Percentiles rank a stretch among this genome's conserved stretches.
Evolutionary conservation across 192 early-diverging fungal genomes (phyloP).

Genomic region (Coemansia sp.): DNA sequence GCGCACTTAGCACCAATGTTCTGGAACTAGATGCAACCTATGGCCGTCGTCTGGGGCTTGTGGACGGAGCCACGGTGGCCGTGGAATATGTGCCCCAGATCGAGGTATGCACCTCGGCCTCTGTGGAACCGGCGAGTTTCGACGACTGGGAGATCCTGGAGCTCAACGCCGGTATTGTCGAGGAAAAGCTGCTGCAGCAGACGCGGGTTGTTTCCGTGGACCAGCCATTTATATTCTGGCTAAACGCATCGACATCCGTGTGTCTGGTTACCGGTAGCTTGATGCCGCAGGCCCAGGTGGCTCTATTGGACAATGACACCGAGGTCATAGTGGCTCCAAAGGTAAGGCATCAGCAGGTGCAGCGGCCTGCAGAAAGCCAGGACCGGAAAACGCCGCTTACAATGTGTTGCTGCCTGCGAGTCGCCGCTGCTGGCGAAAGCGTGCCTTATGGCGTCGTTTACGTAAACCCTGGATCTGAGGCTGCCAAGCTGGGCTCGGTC

Average conservation of each 20-base stretch:
- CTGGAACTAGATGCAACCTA: conserved; percentile 73
- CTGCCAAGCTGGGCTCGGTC: conserved; percentile 22
- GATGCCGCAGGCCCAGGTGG: conserved; percentile 48
- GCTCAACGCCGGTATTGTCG: conserved; percentile 70
- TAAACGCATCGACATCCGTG: conserved; percentile 64
- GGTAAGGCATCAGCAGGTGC: conserved; percentile 40
- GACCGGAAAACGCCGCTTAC: conserved; percentile 18
- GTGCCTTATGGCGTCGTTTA: conserved; percentile 35
- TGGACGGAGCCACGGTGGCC: conserved; percentile 58
- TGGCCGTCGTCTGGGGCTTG: conserved; percentile 62
- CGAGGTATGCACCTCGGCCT: conserved; percentile 57
- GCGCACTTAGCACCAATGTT: conserved; percentile 13
- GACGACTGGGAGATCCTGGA: conserved; percentile 86
- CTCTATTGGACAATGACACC: conserved; percentile 61
- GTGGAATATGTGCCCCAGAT: conserved; percentile 60
- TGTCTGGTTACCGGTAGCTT: conserved; percentile 50
- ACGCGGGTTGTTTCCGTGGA: conserved; percentile 62
- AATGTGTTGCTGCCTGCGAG: conserved; percentile 25
- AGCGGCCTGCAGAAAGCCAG: background rate
- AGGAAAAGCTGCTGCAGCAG: conserved; percentile 67
- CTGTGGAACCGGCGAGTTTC: conserved; percentile 65
- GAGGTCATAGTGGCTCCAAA: conserved; percentile 76
- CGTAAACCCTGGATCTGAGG: conserved; percentile 23
- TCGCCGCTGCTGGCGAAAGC: conserved; percentile 23
- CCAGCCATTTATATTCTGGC: conserved; percentile 73